phyloP scores from a whole-genome alignment of 768 basidiomycete species.

The Hericium erinaceus region DNA sequence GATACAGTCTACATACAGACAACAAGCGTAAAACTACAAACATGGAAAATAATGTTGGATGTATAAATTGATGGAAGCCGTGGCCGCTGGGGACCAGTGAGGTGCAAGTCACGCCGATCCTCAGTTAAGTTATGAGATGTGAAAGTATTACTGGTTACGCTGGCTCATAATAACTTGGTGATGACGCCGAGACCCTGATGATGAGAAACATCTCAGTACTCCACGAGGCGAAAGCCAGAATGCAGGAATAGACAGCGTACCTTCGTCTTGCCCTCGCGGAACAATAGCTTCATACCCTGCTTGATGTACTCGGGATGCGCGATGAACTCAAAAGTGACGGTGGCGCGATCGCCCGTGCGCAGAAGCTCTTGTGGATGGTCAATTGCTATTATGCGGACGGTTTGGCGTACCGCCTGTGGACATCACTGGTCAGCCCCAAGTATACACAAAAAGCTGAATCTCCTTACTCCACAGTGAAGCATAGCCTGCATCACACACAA shows the following conservation, averaged over 20 bases:
- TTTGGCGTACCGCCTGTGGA: conserved; percentile 78
- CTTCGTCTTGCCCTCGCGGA: conserved; percentile 95
- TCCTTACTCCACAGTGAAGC: conserved; percentile 80
- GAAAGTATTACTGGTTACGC: too few relatives aligned
- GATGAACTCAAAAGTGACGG: conserved; percentile 92
- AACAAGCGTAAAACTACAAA: too few relatives aligned
- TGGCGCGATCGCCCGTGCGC: conserved; percentile 91
- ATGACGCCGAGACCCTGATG: conserved; percentile 68
- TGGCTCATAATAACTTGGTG: conserved; percentile 44
- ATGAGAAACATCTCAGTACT: too few relatives aligned
- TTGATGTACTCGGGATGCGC: conserved; percentile 88
- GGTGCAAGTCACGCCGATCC: too few relatives aligned
- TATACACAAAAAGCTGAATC: not conserved
- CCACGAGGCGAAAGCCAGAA: too few relatives aligned
- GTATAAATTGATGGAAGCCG: too few relatives aligned
- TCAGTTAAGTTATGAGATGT: too few relatives aligned
- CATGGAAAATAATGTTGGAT: too few relatives aligned
- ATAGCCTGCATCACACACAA: conserved; percentile 46
- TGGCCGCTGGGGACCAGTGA: too few relatives aligned
- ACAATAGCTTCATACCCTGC: conserved; percentile 86
- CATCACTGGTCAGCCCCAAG: not conserved
- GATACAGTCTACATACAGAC: too few relatives aligned
- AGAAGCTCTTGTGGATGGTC: conserved; percentile 85
- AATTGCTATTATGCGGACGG: conserved; percentile 83
- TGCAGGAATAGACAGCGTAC: conserved; percentile 26